These are phyloP conservation scores for Hypoxylon trugodes DNA, from an alignment of 495 filamentous ascomycete genomes.

Conservation along the genomic window DNA sequence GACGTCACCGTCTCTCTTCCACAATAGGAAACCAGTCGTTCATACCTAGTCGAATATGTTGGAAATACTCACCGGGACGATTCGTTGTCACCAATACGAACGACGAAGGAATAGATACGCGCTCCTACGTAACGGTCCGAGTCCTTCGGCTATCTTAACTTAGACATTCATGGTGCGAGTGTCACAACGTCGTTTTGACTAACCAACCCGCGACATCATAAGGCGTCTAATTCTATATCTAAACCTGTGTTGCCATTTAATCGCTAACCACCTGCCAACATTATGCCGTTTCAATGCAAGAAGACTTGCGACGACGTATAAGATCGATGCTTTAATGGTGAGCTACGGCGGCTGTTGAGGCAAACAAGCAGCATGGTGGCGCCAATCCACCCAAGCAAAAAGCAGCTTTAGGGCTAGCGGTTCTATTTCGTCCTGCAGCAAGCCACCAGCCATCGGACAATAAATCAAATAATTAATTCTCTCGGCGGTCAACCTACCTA, in stretches of 20 bases:
- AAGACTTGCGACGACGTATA: conserved; percentile 15
- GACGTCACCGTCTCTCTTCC: conserved; percentile 20
- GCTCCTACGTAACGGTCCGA: conserved; percentile 3
- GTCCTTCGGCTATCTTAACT: conserved; percentile 12
- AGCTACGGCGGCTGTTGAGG: conserved; percentile 29
- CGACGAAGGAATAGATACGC: not conserved
- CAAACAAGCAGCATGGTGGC: conserved; percentile 18
- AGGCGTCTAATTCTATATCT: conserved; percentile 12
- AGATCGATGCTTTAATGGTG: conserved; percentile 13
- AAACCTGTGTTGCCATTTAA: not conserved
- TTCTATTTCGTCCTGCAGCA: conserved; percentile 14
- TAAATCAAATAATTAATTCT: conserved; percentile 10
- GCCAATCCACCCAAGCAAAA: conserved; percentile 31
- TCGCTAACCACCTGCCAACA: not conserved
- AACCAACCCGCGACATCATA: conserved; percentile 1
- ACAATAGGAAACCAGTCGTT: conserved; percentile 11
- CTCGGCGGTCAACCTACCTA: conserved; percentile 20
- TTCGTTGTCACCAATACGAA: not conserved
- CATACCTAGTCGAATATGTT: no score
- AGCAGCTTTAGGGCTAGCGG: conserved; percentile 1
- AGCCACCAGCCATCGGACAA: not conserved
- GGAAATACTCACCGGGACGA: not conserved
- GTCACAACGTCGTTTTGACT: conserved; percentile 9
- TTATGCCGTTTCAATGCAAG: conserved; percentile 4
- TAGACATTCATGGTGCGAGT: not conserved